These are phyloP conservation scores for Paramecium tetraurelia DNA, from an alignment of 73 alveolate genomes.

Conservation along the genomic window DNA sequence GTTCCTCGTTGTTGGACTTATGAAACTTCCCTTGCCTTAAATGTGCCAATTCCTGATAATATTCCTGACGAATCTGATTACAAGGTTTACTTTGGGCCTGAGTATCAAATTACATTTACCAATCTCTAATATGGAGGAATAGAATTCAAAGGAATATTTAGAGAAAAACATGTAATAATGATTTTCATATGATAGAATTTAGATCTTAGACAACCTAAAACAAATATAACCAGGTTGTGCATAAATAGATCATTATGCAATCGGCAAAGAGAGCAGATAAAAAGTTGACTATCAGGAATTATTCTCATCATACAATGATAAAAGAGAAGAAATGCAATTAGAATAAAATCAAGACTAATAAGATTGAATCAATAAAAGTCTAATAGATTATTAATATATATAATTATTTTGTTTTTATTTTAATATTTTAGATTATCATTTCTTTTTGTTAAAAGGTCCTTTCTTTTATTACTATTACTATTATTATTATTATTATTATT, in stretches of 20 bases:
- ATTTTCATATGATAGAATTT: background rate
- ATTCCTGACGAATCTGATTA: conserved; percentile 86
- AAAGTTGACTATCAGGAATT: background rate
- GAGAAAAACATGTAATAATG: conserved; percentile 14
- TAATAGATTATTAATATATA: background rate
- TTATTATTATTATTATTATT: background rate
- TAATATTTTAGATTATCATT: background rate
- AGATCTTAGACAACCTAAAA: background rate
- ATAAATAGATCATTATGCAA: background rate
- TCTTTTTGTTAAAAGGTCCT: background rate
- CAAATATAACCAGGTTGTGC: background rate
- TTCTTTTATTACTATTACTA: background rate
- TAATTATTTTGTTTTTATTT: background rate
- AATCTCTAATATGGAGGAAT: conserved; percentile 96
- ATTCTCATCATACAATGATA: background rate
- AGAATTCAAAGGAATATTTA: conserved; percentile 79
- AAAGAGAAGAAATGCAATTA: conserved; percentile 35
- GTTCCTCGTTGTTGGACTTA: conserved; percentile 98
- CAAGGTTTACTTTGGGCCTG: conserved; percentile 92
- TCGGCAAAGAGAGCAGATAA: background rate
- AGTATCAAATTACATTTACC: conserved; percentile 92
- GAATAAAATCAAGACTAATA: conserved; percentile 44
- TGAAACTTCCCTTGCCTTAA: conserved; percentile 89
- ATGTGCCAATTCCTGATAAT: conserved; percentile 80
- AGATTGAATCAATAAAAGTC: background rate